Percentiles rank a stretch among this genome's conserved stretches.
phyloP scores from a whole-genome alignment of 768 basidiomycete genomes.

The Podaxis sp. region DNA sequence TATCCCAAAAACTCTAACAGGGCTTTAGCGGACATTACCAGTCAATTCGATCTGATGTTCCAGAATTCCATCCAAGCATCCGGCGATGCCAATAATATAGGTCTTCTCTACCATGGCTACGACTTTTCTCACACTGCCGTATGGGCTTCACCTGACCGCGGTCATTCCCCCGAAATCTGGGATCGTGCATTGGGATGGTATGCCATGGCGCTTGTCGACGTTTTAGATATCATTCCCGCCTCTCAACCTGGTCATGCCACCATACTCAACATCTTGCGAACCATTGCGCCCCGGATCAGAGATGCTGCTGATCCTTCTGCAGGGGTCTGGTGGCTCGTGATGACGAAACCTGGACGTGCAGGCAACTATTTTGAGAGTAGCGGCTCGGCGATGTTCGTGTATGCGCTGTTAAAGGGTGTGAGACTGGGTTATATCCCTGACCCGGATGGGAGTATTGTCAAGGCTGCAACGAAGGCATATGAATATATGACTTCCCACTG shows the following conservation, averaged over 20 bases:
- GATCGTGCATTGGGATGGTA: slow-evolving; percentile 50
- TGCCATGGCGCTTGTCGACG: slow-evolving; percentile 47
- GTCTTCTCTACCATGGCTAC: slow-evolving; percentile 50
- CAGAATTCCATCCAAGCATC: slow-evolving; percentile 39
- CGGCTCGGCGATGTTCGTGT: slow-evolving; percentile 45
- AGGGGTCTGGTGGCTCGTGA: slow-evolving; percentile 51
- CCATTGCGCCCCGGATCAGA: slow-evolving; percentile 34
- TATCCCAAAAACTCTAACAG: slow-evolving; percentile 10
- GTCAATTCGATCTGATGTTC: slow-evolving; percentile 45
- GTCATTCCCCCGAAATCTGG: slow-evolving; percentile 49
- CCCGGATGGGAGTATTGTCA: slow-evolving; percentile 36
- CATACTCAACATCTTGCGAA: slow-evolving; percentile 33
- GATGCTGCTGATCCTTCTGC: slow-evolving; percentile 37
- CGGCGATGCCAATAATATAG: slow-evolving; percentile 36
- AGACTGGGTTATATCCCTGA: slow-evolving; percentile 40
- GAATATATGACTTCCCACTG: slow-evolving; percentile 38
- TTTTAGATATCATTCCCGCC: slow-evolving; percentile 37
- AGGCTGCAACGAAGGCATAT: slow-evolving; percentile 40
- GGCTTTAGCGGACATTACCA: slow-evolving; percentile 35
- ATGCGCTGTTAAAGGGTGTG: slow-evolving; percentile 43
- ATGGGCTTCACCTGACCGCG: slow-evolving; percentile 46
- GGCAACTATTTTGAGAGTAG: slow-evolving; percentile 53
- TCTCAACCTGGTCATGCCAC: slow-evolving; percentile 28
- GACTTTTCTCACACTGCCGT: slow-evolving; percentile 41
- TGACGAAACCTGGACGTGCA: slow-evolving; percentile 42